These are phyloP conservation scores for Populus hybrid DNA, from an alignment of 441 rosid genomes.

Conservation along the genomic window DNA sequence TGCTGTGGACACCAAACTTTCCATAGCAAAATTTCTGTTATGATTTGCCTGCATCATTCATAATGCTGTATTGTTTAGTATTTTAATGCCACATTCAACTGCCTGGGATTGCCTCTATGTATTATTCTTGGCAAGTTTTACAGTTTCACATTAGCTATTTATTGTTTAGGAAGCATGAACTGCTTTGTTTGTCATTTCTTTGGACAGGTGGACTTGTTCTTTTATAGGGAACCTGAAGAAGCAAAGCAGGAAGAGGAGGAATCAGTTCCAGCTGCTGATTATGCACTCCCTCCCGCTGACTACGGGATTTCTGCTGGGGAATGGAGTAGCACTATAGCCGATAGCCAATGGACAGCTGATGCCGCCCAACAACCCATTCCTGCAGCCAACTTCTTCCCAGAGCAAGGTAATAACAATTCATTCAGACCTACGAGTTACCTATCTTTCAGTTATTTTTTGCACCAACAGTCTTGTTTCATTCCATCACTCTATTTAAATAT, in stretches of 20 bases:
- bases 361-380: conserved; percentile 44
- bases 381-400: conserved; percentile 31
- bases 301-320: conserved; percentile 39
- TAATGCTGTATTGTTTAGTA: neutral
- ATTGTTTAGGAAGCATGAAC: neutral
- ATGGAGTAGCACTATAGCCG: conserved; percentile 42
- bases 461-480: neutral
- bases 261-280: conserved; percentile 34
- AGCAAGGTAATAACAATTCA: conserved; percentile 25
- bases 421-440: neutral
- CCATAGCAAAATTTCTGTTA: neutral
- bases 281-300: conserved; percentile 37
- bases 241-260: conserved; percentile 83
- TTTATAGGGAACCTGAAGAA: conserved; percentile 94
- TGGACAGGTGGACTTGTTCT: conserved; percentile 78
- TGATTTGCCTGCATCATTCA: too few relatives aligned
- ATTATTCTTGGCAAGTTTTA: neutral
- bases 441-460: neutral
- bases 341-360: conserved; percentile 53
- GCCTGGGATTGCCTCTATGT: neutral
- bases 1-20: neutral
- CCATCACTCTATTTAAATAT: neutral
- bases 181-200: conserved; percentile 1
- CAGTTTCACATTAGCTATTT: neutral
- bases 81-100: neutral